These are phyloP conservation scores for Ceratocystiopsis sp. DNA, from an alignment of 2,329 filamentous ascomycete species.

Conservation along the genomic window DNA sequence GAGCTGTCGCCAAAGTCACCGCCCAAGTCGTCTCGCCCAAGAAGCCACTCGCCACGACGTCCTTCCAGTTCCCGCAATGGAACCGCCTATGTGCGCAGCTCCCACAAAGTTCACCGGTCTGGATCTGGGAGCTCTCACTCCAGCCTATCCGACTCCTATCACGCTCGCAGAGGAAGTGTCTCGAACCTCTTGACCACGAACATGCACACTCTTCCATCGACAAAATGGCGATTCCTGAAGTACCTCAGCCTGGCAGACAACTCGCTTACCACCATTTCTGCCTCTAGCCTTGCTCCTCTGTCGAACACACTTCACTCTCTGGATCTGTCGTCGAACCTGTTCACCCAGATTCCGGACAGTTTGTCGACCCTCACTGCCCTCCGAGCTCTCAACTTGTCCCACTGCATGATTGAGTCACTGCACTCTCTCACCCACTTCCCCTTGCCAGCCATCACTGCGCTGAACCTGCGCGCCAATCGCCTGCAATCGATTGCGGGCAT, in stretches of 20 bases:
- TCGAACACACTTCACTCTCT: slow-evolving; percentile 80
- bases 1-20: slow-evolving; percentile 23
- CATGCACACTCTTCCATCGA: slow-evolving; percentile 46
- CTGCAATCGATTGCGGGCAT: slow-evolving; percentile 76
- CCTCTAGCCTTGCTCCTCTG: slow-evolving; percentile 60
- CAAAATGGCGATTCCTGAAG: slow-evolving; percentile 88
- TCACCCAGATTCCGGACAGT: slow-evolving; percentile 86
- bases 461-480: slow-evolving; percentile 82
- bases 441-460: slow-evolving; percentile 77
- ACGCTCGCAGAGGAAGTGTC: slow-evolving; percentile 52
- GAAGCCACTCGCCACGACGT: slow-evolving; percentile 69
- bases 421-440: slow-evolving; percentile 75
- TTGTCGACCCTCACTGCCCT: slow-evolving; percentile 71
- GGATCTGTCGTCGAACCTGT: slow-evolving; percentile 82
- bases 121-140: slow-evolving; percentile 90
- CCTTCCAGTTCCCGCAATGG: slow-evolving; percentile 62
- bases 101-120: slow-evolving; percentile 66
- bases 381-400: slow-evolving; percentile 82
- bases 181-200: slow-evolving; percentile 59
- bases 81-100: slow-evolving; percentile 42
- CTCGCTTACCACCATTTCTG: slow-evolving; percentile 62
- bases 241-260: slow-evolving; percentile 90
- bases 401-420: slow-evolving; percentile 94
- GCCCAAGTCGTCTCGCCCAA: slow-evolving; percentile 32
- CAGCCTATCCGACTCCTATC: slow-evolving; percentile 48